phyloP scores from a whole-genome alignment of 2,329 filamentous ascomycete species.

The Neonectria magnoliae region DNA sequence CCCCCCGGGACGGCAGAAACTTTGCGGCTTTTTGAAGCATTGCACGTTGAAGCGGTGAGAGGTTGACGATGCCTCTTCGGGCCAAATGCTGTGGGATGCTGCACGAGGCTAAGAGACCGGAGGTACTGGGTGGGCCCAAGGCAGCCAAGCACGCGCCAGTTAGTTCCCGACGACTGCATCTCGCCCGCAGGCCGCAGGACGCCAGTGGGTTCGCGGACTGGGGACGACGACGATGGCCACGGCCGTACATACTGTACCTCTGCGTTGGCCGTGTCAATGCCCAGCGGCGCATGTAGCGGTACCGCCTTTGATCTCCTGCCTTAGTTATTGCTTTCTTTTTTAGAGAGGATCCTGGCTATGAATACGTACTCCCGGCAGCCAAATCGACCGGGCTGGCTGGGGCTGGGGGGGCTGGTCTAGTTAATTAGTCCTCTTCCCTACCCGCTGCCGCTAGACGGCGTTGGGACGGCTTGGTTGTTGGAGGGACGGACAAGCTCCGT shows the following conservation, averaged over 20 bases:
- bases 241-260: constrained; percentile 33
- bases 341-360: background rate
- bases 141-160: constrained; percentile 10
- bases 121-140: constrained; percentile 23
- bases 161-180: constrained; percentile 29
- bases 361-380: background rate
- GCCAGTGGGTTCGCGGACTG: constrained; percentile 19
- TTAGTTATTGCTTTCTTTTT: too few species aligned
- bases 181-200: constrained; percentile 23
- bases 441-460: constrained; percentile 16
- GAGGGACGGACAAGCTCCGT: constrained; percentile 8
- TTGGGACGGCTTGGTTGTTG: constrained; percentile 15
- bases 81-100: constrained; percentile 36
- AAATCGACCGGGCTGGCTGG: constrained; percentile 2
- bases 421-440: constrained; percentile 11
- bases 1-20: constrained; percentile 31
- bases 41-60: constrained; percentile 40
- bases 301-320: constrained; percentile 12
- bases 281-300: constrained; percentile 48
- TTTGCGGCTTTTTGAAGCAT: constrained; percentile 40
- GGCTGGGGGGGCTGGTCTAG: background rate
- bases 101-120: constrained; percentile 38
- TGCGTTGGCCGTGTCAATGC: constrained; percentile 49
- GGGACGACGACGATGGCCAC: constrained; percentile 5
- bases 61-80: constrained; percentile 41